These are phyloP conservation scores for Phytophthora idaei DNA, from an alignment of 352 stramenopile species.

Conservation along the genomic window DNA sequence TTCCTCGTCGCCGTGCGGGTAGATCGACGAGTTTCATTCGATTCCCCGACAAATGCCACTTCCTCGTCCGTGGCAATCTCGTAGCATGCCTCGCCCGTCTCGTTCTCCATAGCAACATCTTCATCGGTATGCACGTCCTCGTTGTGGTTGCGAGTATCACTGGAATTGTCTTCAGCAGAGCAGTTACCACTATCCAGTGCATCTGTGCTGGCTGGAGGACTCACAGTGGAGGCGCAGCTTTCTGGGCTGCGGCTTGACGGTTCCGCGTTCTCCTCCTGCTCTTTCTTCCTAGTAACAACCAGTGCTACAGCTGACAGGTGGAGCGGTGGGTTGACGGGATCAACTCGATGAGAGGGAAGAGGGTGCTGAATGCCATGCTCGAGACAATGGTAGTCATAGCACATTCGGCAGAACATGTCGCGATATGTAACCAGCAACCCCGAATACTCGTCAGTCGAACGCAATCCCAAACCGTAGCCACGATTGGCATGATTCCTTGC, in stretches of 20 bases:
- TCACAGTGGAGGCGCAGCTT: slow-evolving; percentile 22
- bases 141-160: slow-evolving; percentile 7
- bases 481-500: slow-evolving; percentile 37
- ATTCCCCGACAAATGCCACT: slow-evolving; percentile 12
- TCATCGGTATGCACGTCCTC: slow-evolving; percentile 25
- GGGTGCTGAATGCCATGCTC: slow-evolving; percentile 89
- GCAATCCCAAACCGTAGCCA: slow-evolving; percentile 51
- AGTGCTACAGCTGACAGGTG: slow-evolving; percentile 47
- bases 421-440: slow-evolving; percentile 87
- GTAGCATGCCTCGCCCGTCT: slow-evolving; percentile 12
- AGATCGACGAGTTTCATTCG: slow-evolving; percentile 58
- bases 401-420: slow-evolving; percentile 93
- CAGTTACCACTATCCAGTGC: slow-evolving; percentile 17
- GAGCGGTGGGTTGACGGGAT: slow-evolving; percentile 67
- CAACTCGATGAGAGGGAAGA: slow-evolving; percentile 54
- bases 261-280: slow-evolving; percentile 13
- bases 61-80: slow-evolving; percentile 31
- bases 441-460: slow-evolving; percentile 63
- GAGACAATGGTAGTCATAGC: slow-evolving; percentile 93
- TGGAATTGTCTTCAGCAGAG: slow-evolving; percentile 16
- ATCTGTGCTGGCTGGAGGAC: slow-evolving; percentile 6
- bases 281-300: slow-evolving; percentile 22
- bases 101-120: slow-evolving; percentile 15
- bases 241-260: slow-evolving; percentile 13
- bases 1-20: slow-evolving; percentile 58